Conservation (phyloP, 225 moss, liverwort and hornwort genomes). For the Straminergon stramineum region DNA sequence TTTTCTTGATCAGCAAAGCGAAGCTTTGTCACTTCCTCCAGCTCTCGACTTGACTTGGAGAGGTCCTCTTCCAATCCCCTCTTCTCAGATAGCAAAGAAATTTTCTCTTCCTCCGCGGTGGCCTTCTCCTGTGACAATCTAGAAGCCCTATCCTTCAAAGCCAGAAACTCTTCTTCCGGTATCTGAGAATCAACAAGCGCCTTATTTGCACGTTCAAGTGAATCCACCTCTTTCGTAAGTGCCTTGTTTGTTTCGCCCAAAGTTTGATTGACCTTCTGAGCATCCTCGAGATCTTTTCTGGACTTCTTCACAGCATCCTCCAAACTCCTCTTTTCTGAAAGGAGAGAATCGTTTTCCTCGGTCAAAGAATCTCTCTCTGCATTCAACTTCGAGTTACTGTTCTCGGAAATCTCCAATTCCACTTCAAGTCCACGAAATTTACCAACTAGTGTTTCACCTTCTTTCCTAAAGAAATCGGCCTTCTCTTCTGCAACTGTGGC, state of each 20-base stretch:
- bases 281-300: conserved; percentile 7
- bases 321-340: conserved; percentile 11
- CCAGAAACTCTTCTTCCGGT: conserved; percentile 27
- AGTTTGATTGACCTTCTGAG: neutral
- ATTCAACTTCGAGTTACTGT: neutral
- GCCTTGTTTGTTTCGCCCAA: conserved; percentile 1
- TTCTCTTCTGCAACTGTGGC: neutral
- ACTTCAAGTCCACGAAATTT: neutral
- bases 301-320: conserved; percentile 8
- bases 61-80: conserved; percentile 7
- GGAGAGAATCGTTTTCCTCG: conserved; percentile 2
- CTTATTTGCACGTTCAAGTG: conserved; percentile 2
- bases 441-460: neutral
- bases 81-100: conserved; percentile 6
- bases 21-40: conserved; percentile 9
- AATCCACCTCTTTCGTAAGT: conserved; percentile 14
- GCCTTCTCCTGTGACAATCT: conserved; percentile 9
- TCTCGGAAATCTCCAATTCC: conserved; percentile 9
- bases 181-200: conserved; percentile 19
- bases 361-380: neutral
- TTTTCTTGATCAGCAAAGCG: conserved; percentile 1
- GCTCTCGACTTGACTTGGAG: conserved; percentile 9
- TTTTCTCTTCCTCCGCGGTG: conserved; percentile 3
- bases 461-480: conserved; percentile 6
- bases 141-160: conserved; percentile 13